Percentiles rank a stretch among this genome's conserved stretches.
Evolutionary conservation across 2,329 filamentous ascomycete genomes (phyloP).

Genomic region (Cytospora piceicola): DNA sequence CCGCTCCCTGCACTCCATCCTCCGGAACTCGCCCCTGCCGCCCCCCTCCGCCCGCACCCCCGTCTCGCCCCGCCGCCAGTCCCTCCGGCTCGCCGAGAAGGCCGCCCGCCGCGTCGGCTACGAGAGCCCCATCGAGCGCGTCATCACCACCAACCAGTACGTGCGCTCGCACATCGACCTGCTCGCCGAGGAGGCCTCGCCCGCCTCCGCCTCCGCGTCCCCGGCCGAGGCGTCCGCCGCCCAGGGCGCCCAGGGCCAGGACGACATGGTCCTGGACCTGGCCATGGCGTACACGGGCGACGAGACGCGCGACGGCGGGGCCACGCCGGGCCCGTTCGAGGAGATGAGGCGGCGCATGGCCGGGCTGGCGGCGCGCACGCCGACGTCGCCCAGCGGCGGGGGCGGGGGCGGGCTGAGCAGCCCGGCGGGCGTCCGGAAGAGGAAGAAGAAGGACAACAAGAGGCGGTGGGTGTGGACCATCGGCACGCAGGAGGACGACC

Average conservation of each 20-base stretch:
- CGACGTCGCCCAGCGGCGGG: slow-evolving; percentile 44
- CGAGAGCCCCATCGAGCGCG: slow-evolving; percentile 65
- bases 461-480: slow-evolving; percentile 70
- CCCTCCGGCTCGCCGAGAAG: slow-evolving; percentile 58
- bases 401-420: slow-evolving; percentile 41
- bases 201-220: slow-evolving; percentile 47
- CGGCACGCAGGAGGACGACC: slow-evolving; percentile 52
- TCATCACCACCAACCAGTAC: slow-evolving; percentile 66
- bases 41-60: slow-evolving; percentile 55
- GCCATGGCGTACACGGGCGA: slow-evolving; percentile 56
- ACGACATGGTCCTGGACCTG: slow-evolving; percentile 51
- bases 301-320: slow-evolving; percentile 63
- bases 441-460: slow-evolving; percentile 64
- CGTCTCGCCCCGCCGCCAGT: slow-evolving; percentile 57
- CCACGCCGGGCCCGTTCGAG: slow-evolving; percentile 66
- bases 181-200: slow-evolving; percentile 59
- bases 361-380: slow-evolving; percentile 48
- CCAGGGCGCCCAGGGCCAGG: neutral
- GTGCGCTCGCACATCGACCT: slow-evolving; percentile 67
- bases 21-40: slow-evolving; percentile 68
- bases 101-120: slow-evolving; percentile 63
- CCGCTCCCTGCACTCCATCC: slow-evolving; percentile 63
- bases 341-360: slow-evolving; percentile 64
- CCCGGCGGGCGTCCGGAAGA: slow-evolving; percentile 53
- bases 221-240: slow-evolving; percentile 23